Conservation (phyloP, 83 land plant genomes). For the Diphasiastrum complanatum region DNA sequence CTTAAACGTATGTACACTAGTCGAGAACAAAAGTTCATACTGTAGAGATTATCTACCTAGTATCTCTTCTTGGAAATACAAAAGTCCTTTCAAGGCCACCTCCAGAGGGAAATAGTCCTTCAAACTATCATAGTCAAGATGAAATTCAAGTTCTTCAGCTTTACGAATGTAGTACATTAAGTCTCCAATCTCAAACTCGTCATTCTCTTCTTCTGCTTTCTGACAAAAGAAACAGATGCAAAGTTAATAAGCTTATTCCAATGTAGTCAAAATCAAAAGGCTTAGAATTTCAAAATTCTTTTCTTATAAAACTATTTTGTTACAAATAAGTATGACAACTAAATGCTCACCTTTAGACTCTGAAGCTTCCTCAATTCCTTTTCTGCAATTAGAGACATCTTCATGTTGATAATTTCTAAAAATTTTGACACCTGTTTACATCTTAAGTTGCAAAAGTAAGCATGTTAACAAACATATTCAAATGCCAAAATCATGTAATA, state of each 20-base stretch:
- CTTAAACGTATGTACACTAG: no score
- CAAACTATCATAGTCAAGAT: conserved; percentile 48
- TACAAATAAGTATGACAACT: not conserved
- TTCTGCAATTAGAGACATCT: conserved; percentile 53
- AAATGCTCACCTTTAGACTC: conserved; percentile 59
- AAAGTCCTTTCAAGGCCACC: conserved; percentile 58
- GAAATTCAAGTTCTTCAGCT: conserved; percentile 52
- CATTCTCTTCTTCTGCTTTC: conserved; percentile 78
- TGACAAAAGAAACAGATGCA: conserved; percentile 23
- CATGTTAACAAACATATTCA: no score
- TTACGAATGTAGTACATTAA: conserved; percentile 66
- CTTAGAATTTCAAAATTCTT: not conserved
- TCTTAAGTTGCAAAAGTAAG: no score
- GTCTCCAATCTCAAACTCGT: conserved; percentile 70
- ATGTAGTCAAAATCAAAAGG: not conserved
- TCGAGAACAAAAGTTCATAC: no score
- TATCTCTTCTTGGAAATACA: conserved; percentile 65
- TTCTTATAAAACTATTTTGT: no score
- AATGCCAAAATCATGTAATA: not conserved
- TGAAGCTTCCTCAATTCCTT: conserved; percentile 59
- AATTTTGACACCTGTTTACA: conserved; percentile 87
- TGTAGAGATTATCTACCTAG: conserved; percentile 73
- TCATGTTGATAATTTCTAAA: conserved; percentile 53
- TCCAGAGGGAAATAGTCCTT: conserved; percentile 71
- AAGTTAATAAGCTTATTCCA: not conserved